Evolutionary conservation across 441 rosid genomes (phyloP), one percentile per base, ranked within the genome.

Genomic region (Gossypium laxum): DNA sequence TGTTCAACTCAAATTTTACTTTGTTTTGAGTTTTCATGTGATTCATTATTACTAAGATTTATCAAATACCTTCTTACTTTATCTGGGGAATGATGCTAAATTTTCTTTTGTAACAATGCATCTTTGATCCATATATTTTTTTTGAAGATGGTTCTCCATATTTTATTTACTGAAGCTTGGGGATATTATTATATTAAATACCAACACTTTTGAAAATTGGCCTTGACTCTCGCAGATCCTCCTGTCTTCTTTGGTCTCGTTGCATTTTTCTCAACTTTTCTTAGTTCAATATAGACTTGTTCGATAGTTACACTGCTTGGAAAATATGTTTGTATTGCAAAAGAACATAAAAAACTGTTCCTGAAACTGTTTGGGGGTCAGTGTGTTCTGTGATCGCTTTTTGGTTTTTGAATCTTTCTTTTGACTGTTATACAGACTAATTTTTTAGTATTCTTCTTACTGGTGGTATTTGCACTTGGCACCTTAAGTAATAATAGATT

Each of bases 401-500:
- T 30, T 15, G 30, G 10, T 28, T 30, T 60, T 28, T 60, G 19
- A 26, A 21, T 58, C 41, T n/a, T 28, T 26, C 18, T 57, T 28
- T 59, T 26, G 30, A 24, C 41, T 58, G 41, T 58, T 2, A 30
- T 30, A 19, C 22, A 14, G 12, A 28, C 45, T 18, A 45, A 45
- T 10, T 12, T 45, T 38, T 38, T 38, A 38, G 71, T 18, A 12
- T 50, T 55, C 7, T 24, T n/a, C 12, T 38, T 38, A 38, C 32
- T 12, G 65, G 51, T 24, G 10, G 11, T 43, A 59, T 41, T 10
- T 52, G 32, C 8, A 22, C 32, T 69, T 24, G 21, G 24, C 19
- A 69, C 60, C 45, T 71, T 70, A 54, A 57, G 30, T 19, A 48
- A 48, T 14, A 12, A 8, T 2, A 28, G 71, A 15, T 22, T 77